These are phyloP conservation scores for Lotus japonicus DNA, from an alignment of 306 rosid species.

Conservation along the genomic window DNA sequence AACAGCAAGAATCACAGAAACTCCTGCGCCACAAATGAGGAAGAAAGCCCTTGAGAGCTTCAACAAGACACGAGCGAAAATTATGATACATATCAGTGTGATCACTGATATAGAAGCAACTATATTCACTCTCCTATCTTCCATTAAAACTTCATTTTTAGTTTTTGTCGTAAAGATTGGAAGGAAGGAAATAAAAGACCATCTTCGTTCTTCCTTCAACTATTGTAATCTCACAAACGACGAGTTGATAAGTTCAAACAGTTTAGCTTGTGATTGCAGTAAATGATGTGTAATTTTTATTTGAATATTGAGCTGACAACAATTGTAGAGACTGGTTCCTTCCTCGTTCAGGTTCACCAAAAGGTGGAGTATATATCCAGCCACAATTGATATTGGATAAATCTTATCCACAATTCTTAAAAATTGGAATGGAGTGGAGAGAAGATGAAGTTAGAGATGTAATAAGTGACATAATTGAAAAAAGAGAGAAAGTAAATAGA, in stretches of 20 bases:
- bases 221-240: background rate
- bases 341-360: too few species aligned
- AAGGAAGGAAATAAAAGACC: background rate
- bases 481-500: too few species aligned
- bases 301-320: background rate
- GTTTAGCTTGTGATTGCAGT: background rate
- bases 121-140: conserved; percentile 46
- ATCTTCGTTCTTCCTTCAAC: background rate
- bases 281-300: background rate
- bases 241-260: background rate
- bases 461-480: too few species aligned
- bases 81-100: conserved; percentile 35
- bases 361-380: too few species aligned
- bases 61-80: conserved; percentile 35
- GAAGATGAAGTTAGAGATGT: too few species aligned
- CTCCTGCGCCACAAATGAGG: conserved; percentile 53
- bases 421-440: too few species aligned
- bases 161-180: too few species aligned
- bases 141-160: conserved; percentile 37
- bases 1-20: conserved; percentile 43
- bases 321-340: too few species aligned
- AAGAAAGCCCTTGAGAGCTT: conserved; percentile 47
- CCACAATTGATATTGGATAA: too few species aligned
- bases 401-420: too few species aligned
- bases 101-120: conserved; percentile 31